Conservation (phyloP, 2,329 filamentous ascomycete genomes). For the Phyllosticta citribraziliensis region DNA sequence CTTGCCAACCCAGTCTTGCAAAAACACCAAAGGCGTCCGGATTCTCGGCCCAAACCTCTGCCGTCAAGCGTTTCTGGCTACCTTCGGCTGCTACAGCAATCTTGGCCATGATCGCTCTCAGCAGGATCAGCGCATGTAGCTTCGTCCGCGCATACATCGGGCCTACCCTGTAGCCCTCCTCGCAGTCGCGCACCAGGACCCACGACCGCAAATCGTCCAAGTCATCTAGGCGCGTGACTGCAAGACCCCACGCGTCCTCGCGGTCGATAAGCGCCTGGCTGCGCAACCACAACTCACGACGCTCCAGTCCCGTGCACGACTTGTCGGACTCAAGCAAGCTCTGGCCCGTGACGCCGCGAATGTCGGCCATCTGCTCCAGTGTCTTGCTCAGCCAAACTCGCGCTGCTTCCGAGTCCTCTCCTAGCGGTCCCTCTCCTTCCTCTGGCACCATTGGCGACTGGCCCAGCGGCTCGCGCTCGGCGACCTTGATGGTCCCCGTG, state of each 20-base stretch:
- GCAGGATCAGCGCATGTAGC: slow-evolving; percentile 17
- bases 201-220: slow-evolving; percentile 18
- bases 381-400: slow-evolving; percentile 12
- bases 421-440: slow-evolving; percentile 15
- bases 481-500: slow-evolving; percentile 19
- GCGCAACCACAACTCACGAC: slow-evolving; percentile 21
- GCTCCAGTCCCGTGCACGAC: slow-evolving; percentile 23
- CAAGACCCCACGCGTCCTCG: slow-evolving; percentile 21
- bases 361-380: background rate
- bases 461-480: slow-evolving; percentile 13
- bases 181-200: slow-evolving; percentile 22
- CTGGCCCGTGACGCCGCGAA: background rate
- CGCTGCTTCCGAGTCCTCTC: slow-evolving; percentile 14
- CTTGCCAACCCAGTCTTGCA: slow-evolving; percentile 23
- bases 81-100: slow-evolving; percentile 12
- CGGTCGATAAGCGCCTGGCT: slow-evolving; percentile 19
- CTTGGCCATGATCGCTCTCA: slow-evolving; percentile 19
- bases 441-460: background rate
- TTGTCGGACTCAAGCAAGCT: slow-evolving; percentile 16
- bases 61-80: slow-evolving; percentile 15
- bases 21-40: slow-evolving; percentile 20
- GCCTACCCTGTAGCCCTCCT: slow-evolving; percentile 25
- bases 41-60: slow-evolving; percentile 27
- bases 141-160: slow-evolving; percentile 25
- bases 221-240: slow-evolving; percentile 11